Percentiles rank a stretch among this genome's conserved stretches.
phyloP scores from a whole-genome alignment of 768 basidiomycete species.

The Exidia glandulosa region DNA sequence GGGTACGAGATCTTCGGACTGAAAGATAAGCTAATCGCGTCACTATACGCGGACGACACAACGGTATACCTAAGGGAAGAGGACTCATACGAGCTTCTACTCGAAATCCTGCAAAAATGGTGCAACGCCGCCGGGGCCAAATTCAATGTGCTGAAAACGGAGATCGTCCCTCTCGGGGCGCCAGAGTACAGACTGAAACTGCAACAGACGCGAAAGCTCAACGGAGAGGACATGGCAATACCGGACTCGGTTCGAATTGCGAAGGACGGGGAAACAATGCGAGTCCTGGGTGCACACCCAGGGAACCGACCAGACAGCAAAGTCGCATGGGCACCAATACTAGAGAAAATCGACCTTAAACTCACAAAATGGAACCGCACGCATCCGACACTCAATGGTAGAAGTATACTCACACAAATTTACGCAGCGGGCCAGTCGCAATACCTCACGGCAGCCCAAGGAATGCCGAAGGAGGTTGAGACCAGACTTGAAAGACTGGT shows the following conservation, averaged over 20 bases:
- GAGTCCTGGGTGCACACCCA: slow-evolving; percentile 23
- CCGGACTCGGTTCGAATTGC: slow-evolving; percentile 16
- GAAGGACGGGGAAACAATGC: slow-evolving; percentile 15
- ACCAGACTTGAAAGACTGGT: slow-evolving; percentile 11
- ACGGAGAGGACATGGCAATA: slow-evolving; percentile 1
- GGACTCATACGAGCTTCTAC: slow-evolving; percentile 17
- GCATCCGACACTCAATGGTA: slow-evolving; percentile 21
- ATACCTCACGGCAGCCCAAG: slow-evolving; percentile 24
- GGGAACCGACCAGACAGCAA: slow-evolving; percentile 17
- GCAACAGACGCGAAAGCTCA: background rate
- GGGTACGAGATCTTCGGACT: slow-evolving; percentile 11
- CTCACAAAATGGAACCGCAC: slow-evolving; percentile 17
- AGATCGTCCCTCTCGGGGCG: slow-evolving; percentile 24
- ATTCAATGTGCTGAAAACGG: slow-evolving; percentile 32
- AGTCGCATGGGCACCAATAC: slow-evolving; percentile 14
- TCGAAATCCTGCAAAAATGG: slow-evolving; percentile 25
- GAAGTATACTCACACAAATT: slow-evolving; percentile 16
- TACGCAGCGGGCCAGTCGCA: slow-evolving; percentile 22
- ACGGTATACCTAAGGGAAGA: slow-evolving; percentile 21
- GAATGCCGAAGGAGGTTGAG: slow-evolving; percentile 22
- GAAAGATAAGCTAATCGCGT: slow-evolving; percentile 14
- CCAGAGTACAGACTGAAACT: slow-evolving; percentile 9
- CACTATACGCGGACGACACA: slow-evolving; percentile 34
- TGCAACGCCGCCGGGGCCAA: slow-evolving; percentile 28
- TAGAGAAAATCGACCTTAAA: slow-evolving; percentile 17